Base-by-base conservation (phyloP, 1,139 yeast species). In the Saccharomyces hybrid region DNA sequence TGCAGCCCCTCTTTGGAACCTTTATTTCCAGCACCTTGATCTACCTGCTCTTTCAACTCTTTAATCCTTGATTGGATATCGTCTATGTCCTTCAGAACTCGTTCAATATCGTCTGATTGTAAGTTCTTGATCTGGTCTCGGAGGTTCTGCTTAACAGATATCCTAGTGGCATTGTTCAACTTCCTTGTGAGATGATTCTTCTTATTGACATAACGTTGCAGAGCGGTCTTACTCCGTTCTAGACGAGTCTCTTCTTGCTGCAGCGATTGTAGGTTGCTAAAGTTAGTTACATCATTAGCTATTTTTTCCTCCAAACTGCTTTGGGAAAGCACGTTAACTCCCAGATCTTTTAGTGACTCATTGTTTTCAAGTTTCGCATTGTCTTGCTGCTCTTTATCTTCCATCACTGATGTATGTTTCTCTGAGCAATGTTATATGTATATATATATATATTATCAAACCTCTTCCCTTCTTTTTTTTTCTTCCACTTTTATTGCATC, bases 181-280 rank as follows among this genome's bases (percentile, higher is more conserved):
- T 80, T 77, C 20, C 75, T 74, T 54, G 80, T 74, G 8, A 90
- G 69, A 4, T 74, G 65, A 4, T 72, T 63, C 23, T 84, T 68
- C 61, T 80, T 81, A 16, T 71, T 68, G 34, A 71, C 62, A 8
- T 79, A 70, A 59, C 78, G 78, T 13, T 70, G 70, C 34, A 80
- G 68, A 47, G 77, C 79, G 50, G 75, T 77, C 27, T 71, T 68
- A 0, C 95, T 79, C 67, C 88, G 88, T 13, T 81, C 83, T 14
- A 90, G 73, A 54, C 98, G 76, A 59, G 84, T 86, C 55, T 77
- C 73, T 62, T 93, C 99, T 49, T 86, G 73, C 61, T 87, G 96
- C 4, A 80, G 72, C 55, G 88, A 91, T 55, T 84, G 82, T 50
- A 77, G 72, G 1, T 78, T 72, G 56, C 89, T 76, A 4, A 80